These are phyloP conservation scores for Acrodontium crateriforme DNA, from an alignment of 2,329 filamentous ascomycete genomes.

Conservation along the genomic window DNA sequence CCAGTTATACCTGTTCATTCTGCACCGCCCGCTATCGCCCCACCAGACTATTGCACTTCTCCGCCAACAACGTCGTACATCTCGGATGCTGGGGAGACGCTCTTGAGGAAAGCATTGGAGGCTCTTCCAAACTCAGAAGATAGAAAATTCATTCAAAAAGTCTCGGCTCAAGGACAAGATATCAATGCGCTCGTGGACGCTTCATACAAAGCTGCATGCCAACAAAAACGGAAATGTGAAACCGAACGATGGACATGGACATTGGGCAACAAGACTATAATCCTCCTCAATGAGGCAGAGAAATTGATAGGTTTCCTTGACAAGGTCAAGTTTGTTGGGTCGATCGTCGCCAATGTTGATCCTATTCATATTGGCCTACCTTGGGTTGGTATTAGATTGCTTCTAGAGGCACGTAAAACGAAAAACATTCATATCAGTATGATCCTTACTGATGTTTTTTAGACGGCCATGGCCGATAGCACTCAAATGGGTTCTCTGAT, in stretches of 20 bases:
- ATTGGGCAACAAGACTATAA: slow-evolving; percentile 1
- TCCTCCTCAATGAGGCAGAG: slow-evolving; percentile 15
- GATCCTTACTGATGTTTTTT: neutral
- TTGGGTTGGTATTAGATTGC: slow-evolving; percentile 20
- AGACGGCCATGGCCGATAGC: slow-evolving; percentile 2
- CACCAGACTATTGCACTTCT: too few relatives aligned
- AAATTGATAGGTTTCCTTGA: slow-evolving; percentile 18
- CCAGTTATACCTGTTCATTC: too few relatives aligned
- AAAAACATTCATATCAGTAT: too few relatives aligned
- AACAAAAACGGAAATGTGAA: slow-evolving; percentile 2
- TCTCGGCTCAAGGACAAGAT: too few relatives aligned
- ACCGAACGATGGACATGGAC: slow-evolving; percentile 3
- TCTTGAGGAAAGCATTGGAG: too few relatives aligned
- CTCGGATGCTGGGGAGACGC: too few relatives aligned
- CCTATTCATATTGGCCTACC: slow-evolving; percentile 21
- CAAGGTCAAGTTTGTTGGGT: slow-evolving; percentile 19
- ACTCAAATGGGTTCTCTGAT: neutral
- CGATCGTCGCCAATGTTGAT: slow-evolving; percentile 20
- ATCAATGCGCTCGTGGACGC: slow-evolving; percentile 1
- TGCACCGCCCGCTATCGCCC: too few relatives aligned
- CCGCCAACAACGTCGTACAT: too few relatives aligned
- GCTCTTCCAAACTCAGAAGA: too few relatives aligned
- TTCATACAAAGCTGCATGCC: neutral
- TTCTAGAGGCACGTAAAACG: slow-evolving; percentile 21
- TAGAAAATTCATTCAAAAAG: too few relatives aligned